Evolutionary conservation across 192 early-diverging fungal genomes (phyloP).

Genomic region (Backusella sp.): DNA sequence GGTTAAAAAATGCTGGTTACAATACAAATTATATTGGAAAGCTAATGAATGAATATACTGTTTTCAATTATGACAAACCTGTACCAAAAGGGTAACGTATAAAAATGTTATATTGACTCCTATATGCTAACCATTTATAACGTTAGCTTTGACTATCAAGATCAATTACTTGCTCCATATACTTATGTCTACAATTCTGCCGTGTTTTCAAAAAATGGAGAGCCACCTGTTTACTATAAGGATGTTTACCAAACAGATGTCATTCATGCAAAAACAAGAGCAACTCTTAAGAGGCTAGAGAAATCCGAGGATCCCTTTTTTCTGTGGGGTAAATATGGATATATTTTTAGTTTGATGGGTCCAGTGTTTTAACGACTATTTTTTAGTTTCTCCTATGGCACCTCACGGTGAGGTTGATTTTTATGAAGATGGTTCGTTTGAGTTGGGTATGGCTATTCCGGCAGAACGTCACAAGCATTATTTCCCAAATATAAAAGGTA

Average conservation of each 20-base stretch:
- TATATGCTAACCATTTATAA: conserved; percentile 3
- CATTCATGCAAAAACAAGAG: conserved; percentile 48
- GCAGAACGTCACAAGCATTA: conserved; percentile 57
- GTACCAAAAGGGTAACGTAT: conserved; percentile 26
- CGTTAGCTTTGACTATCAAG: conserved; percentile 14
- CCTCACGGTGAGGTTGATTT: conserved; percentile 57
- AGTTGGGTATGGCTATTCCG: conserved; percentile 51
- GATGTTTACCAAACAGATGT: conserved; percentile 58
- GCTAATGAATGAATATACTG: conserved; percentile 53
- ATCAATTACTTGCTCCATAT: conserved; percentile 51
- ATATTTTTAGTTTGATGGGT: too few species aligned
- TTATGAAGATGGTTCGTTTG: conserved; percentile 12
- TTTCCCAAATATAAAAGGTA: conserved; percentile 48
- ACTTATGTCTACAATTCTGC: conserved; percentile 57
- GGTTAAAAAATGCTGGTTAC: conserved; percentile 58
- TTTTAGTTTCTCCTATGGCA: conserved; percentile 57
- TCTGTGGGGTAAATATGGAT: conserved; percentile 28
- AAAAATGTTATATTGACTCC: too few species aligned
- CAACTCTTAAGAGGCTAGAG: conserved; percentile 40
- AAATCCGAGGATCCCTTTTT: conserved; percentile 41
- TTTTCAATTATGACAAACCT: conserved; percentile 37
- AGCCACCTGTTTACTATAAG: conserved; percentile 42
- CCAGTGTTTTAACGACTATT: conserved; percentile 6
- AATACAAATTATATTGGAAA: conserved; percentile 69
- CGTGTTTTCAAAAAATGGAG: conserved; percentile 58